Percentiles rank a stretch among this genome's conserved stretches.
Conservation (phyloP, 1,284 basidiomycete genomes). For the Trametes sp. region DNA sequence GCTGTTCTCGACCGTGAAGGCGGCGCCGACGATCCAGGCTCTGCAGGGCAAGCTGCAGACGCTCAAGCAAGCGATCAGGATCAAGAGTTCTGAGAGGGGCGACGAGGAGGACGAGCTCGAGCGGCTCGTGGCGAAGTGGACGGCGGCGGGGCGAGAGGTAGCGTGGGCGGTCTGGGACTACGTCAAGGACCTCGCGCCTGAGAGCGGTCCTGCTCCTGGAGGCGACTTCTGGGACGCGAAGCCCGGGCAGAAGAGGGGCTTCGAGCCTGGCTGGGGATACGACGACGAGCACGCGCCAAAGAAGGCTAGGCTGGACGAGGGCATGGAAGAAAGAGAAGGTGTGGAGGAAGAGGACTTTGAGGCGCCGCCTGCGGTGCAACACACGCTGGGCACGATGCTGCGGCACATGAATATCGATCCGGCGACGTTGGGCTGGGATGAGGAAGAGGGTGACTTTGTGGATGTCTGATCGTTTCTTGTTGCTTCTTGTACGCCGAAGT, state of each 20-base stretch:
- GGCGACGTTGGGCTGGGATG: conserved; percentile 76
- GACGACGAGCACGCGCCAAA: conserved; percentile 38
- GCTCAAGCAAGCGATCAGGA: conserved; percentile 73
- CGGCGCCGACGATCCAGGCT: conserved; percentile 67
- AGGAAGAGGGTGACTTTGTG: conserved; percentile 69
- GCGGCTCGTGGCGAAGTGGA: conserved; percentile 69
- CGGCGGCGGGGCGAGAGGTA: conserved; percentile 71
- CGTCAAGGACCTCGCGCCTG: conserved; percentile 59
- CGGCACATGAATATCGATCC: conserved; percentile 70
- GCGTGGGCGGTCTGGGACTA: conserved; percentile 79
- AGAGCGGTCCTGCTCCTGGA: conserved; percentile 32
- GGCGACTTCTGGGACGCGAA: conserved; percentile 11
- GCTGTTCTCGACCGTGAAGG: conserved; percentile 48
- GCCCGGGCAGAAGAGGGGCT: conserved; percentile 35
- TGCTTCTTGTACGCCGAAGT: conserved; percentile 6
- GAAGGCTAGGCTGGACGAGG: conserved; percentile 36
- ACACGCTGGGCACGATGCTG: conserved; percentile 75
- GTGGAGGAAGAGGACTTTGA: conserved; percentile 45
- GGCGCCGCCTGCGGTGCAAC: conserved; percentile 46
- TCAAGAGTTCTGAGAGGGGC: conserved; percentile 63
- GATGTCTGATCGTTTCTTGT: conserved; percentile 39
- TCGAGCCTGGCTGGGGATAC: conserved; percentile 53
- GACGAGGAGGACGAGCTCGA: conserved; percentile 63
- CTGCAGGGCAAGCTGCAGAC: conserved; percentile 71
- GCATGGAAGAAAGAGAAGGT: conserved; percentile 33